Evolutionary conservation across 2,329 filamentous ascomycete genomes (phyloP).

Genomic region (Clarireedia sp.): DNA sequence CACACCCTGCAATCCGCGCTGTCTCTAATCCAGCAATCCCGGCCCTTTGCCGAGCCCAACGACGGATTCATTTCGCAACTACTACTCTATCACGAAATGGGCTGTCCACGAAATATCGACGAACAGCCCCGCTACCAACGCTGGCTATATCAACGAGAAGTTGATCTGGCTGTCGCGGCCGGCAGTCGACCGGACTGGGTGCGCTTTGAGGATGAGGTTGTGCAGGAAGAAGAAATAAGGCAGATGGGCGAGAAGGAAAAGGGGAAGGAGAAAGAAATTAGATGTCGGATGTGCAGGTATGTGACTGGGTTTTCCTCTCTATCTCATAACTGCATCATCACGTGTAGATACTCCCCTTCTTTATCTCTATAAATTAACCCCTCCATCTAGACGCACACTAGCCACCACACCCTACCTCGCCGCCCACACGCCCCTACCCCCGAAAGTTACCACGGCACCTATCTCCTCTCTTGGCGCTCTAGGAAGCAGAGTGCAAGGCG

Average conservation of each 20-base stretch:
- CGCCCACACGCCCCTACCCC: constrained; percentile 34
- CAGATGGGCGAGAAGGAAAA: constrained; percentile 17
- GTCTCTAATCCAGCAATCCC: constrained; percentile 56
- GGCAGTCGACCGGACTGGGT: constrained; percentile 75
- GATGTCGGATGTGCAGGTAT: constrained; percentile 84
- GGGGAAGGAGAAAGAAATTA: constrained; percentile 46
- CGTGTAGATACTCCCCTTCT: neutral
- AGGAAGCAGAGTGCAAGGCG: too few relatives aligned
- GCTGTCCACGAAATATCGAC: constrained; percentile 62
- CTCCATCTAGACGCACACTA: constrained; percentile 37
- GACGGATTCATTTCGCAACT: constrained; percentile 86
- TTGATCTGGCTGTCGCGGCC: constrained; percentile 60
- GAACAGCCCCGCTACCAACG: constrained; percentile 71
- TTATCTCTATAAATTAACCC: neutral
- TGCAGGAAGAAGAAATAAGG: constrained; percentile 15
- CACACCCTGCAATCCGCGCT: constrained; percentile 49
- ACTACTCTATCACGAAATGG: constrained; percentile 80
- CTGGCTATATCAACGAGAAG: constrained; percentile 59
- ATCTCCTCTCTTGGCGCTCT: constrained; percentile 21
- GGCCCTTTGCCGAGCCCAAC: constrained; percentile 82
- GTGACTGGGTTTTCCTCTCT: constrained; percentile 4
- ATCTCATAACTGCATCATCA: neutral
- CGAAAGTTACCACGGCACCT: constrained; percentile 13
- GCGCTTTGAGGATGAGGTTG: constrained; percentile 70
- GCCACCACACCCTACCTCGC: constrained; percentile 55